Evolutionary conservation across 2,329 filamentous ascomycete species (phyloP), one percentile per base, ranked within the genome.

Genomic region (Alternaria sp.): DNA sequence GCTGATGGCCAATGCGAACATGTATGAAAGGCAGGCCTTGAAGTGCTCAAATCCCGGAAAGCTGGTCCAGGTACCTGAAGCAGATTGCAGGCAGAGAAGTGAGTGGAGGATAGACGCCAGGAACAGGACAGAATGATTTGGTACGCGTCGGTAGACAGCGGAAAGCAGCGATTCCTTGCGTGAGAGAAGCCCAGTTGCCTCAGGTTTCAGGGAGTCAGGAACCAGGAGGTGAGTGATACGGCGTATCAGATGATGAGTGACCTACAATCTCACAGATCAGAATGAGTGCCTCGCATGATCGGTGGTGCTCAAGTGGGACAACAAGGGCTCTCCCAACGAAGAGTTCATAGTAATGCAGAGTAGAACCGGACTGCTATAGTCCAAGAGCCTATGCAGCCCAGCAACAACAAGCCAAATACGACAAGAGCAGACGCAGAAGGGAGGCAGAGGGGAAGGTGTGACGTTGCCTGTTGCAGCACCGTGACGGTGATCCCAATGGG

Each of bases 401-500:
- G 57, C 54, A 49, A 51, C 30, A 48, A 59, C 41, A 58, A 47
- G 20, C 49, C 52, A 32, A 53, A 56, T 44, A 53, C 34, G 53
- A 64, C 47, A 52, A 46, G 34, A 57, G 58, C 57, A 42, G 51
- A 57, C 39, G 66, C 48, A 60, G 61, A 66, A 62, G 59, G 62
- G 62, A 66, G 61, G 54, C 63, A 54, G 55, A 62, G 18, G 61
- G 59, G 58, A 41, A 48, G 57, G 57, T 78, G 75, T 69, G 67
- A 78, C 76, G 62, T 62, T 69, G 65, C 59, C 57, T 46, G 76
- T 78, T 72, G 65, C 75, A 77, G 71, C 59, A 54, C 52, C 46
- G 62, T 60, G 61, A 63, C 64, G 61, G 62, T 54, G 66, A 68
- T 72, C 64, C 71, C 72, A 70, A 68, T 46, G 64, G 69, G 61